Evolutionary conservation across 768 basidiomycete genomes (phyloP).

Genomic region (Boletus vermiculosoides): DNA sequence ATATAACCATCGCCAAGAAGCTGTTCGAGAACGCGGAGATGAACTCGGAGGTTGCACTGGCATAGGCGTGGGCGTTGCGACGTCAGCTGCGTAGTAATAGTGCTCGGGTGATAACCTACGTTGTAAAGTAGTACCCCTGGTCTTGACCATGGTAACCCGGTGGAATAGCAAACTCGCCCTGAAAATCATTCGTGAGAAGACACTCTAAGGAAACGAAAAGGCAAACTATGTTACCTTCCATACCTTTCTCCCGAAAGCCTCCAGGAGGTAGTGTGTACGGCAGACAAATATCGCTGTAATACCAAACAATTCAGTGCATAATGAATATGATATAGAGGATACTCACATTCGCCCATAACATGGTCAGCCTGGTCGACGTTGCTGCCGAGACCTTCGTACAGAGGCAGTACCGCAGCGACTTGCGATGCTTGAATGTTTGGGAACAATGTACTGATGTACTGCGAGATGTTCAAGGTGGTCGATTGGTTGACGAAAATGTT

Average conservation of each 20-base stretch:
- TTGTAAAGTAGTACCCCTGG: conserved; percentile 1
- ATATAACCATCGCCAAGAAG: conserved; percentile 4
- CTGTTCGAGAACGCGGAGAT: conserved; percentile 6
- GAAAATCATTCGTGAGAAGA: background rate
- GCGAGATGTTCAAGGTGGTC: background rate
- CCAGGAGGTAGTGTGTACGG: conserved; percentile 4
- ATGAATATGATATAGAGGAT: background rate
- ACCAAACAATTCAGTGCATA: background rate
- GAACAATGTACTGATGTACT: conserved; percentile 4
- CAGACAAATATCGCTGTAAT: conserved; percentile 6
- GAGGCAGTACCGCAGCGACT: background rate
- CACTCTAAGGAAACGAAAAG: too few relatives aligned
- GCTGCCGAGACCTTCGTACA: background rate
- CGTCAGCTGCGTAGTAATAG: background rate
- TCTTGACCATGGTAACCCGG: conserved; percentile 7
- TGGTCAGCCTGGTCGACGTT: background rate
- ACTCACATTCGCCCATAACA: conserved; percentile 4
- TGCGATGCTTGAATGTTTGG: background rate
- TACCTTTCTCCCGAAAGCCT: background rate
- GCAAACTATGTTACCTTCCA: conserved; percentile 1
- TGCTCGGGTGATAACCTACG: background rate
- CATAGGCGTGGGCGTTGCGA: background rate
- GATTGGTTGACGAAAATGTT: background rate
- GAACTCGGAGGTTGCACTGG: conserved; percentile 1
- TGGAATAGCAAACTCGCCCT: conserved; percentile 8